A percentile compares a stretch with the other conserved stretches of the same genome.
Conservation (phyloP, 257 asterid species). For the Penstemon eatonii region DNA sequence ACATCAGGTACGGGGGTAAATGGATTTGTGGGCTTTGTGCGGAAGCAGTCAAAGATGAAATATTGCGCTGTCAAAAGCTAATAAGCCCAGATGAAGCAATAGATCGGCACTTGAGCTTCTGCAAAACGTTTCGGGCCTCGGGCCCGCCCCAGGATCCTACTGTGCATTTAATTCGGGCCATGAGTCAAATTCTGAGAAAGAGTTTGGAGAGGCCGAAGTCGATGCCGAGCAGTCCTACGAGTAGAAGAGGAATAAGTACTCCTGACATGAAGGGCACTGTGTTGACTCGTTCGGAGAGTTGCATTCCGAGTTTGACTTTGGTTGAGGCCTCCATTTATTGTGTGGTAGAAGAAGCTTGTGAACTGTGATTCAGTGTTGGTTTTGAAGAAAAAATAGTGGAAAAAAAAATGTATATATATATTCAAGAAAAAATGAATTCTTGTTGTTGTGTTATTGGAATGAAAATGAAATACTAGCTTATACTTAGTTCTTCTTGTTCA, state of each 20-base stretch:
- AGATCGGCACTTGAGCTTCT: constrained; percentile 63
- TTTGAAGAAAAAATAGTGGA: too few species aligned
- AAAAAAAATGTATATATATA: too few species aligned
- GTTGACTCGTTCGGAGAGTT: constrained; percentile 49
- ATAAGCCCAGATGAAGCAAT: constrained; percentile 77
- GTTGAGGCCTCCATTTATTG: constrained; percentile 34
- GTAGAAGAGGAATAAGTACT: not conserved
- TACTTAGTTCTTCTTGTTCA: too few species aligned
- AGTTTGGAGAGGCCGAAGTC: constrained; percentile 54
- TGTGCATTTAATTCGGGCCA: constrained; percentile 52
- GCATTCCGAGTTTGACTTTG: constrained; percentile 51
- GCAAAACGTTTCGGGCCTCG: constrained; percentile 60
- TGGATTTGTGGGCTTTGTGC: constrained; percentile 68
- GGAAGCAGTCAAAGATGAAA: constrained; percentile 65
- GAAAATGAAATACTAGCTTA: too few species aligned
- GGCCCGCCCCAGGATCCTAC: constrained; percentile 68
- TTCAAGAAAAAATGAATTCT: too few species aligned
- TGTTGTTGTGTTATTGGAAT: too few species aligned
- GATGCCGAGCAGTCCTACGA: constrained; percentile 46
- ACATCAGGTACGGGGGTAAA: constrained; percentile 44
- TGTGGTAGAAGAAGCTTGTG: constrained; percentile 35
- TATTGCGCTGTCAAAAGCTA: constrained; percentile 50
- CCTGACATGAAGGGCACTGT: constrained; percentile 15
- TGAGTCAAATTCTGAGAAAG: constrained; percentile 60
- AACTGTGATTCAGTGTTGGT: not conserved